Evolutionary conservation across 1,284 basidiomycete species (phyloP), one percentile per base, ranked within the genome.

Genomic region (Garcileccinum viscosum): DNA sequence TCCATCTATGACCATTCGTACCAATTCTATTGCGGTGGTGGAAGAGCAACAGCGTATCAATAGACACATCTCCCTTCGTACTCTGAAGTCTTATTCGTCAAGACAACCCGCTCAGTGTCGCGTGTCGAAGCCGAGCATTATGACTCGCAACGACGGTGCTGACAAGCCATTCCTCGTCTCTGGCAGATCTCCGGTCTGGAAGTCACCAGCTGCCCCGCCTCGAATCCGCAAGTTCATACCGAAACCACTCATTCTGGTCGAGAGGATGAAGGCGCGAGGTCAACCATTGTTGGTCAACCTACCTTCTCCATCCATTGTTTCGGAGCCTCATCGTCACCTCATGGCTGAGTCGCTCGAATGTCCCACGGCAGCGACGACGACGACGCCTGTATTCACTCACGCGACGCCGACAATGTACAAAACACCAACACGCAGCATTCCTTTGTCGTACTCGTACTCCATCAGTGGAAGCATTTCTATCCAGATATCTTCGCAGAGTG

Each of bases 181-280:
- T 6, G 30, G 53, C 37, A 75, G 53, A 33, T 22, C 58, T 12
- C 24, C 65, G 1, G 42, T 58, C 11, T 82, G 66, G 2, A 60
- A 64, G 30, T 27, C 53, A 19, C 53, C 53, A 12, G 53, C 24
- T 2, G 60, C 66, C 7, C 40, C 71, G 2, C 7, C 63, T 38
- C 73, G 62, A 2, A 19, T 65, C 44, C 71, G 69, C 66, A 77
- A 50, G 59, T 75, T 75, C 44, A 73, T 77, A 58, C 74, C 74
- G 30, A 78, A 72, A 60, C 74, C 74, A 4, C 37, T 75, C 59
- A 66, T 75, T 53, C 66, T 75, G 35, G 74, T 75, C 42, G 74
- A 78, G 65, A 72, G 69, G 65, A 78, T 77, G 75, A 78, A 70
- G 40, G 59, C 67, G n/a, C 53, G 53, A 19, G 73, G 64, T 40